Percentiles rank a stretch among this genome's conserved stretches.
Conservation (phyloP, 169 alveolate species). For the Eimeria falciformis region DNA sequence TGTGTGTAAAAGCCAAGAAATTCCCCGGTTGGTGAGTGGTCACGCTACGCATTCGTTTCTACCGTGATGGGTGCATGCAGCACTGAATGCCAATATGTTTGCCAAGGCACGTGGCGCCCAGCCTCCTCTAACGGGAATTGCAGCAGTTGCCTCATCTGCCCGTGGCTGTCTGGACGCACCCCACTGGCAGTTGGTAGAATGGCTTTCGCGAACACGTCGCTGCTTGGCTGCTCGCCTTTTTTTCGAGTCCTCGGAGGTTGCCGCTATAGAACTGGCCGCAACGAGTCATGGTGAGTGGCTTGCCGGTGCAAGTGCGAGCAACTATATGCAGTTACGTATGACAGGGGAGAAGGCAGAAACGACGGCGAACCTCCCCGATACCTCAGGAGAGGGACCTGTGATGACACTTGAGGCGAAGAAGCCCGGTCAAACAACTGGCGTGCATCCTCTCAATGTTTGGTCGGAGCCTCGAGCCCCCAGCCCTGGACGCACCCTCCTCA, state of each 20-base stretch:
- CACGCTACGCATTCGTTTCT: no score
- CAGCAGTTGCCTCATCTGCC: neutral
- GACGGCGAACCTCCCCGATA: neutral
- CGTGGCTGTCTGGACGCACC: neutral
- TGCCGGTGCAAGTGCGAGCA: neutral
- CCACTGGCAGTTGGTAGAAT: conserved; percentile 29
- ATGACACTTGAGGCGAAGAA: neutral
- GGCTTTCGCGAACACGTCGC: conserved; percentile 58
- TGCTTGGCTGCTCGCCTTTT: conserved; percentile 61
- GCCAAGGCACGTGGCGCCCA: conserved; percentile 47
- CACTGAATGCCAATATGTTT: conserved; percentile 28
- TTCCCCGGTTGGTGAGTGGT: no score
- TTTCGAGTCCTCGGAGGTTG: neutral
- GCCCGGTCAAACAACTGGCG: conserved; percentile 2
- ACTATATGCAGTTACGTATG: conserved; percentile 11
- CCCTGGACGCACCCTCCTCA: conserved; percentile 68
- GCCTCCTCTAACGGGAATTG: neutral
- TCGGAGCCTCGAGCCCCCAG: conserved; percentile 65
- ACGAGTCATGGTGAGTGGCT: conserved; percentile 25
- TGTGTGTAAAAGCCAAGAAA: no score
- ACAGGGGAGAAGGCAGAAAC: neutral
- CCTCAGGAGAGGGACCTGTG: neutral
- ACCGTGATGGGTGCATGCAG: neutral
- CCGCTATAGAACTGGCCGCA: conserved; percentile 33
- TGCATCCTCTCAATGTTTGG: conserved; percentile 42